Evolutionary conservation across 352 stramenopile genomes (phyloP).

Genomic region (Phytophthora rubi): DNA sequence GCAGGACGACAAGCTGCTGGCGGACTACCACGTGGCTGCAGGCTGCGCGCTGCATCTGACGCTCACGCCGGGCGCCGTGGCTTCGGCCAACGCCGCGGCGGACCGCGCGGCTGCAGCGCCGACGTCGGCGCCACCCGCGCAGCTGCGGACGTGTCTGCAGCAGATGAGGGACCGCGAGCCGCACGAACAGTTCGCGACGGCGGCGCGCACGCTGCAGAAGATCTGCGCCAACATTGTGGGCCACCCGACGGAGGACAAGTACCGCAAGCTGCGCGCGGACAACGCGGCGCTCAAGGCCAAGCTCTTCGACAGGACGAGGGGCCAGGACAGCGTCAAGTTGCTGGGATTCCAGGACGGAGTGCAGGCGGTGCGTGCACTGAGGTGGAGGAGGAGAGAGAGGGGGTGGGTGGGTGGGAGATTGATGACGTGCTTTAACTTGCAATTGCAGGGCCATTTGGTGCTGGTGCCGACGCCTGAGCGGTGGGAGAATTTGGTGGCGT

Average conservation of each 20-base stretch:
- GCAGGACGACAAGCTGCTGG: slow-evolving; percentile 69
- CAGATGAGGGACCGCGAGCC: slow-evolving; percentile 59
- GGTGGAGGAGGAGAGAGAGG: background rate
- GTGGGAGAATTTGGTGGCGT: slow-evolving; percentile 75
- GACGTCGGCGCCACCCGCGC: slow-evolving; percentile 14
- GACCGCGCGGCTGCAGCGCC: slow-evolving; percentile 4
- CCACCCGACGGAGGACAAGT: slow-evolving; percentile 80
- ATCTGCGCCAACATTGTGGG: slow-evolving; percentile 84
- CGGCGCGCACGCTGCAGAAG: slow-evolving; percentile 77
- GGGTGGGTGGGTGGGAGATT: background rate
- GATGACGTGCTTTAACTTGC: background rate
- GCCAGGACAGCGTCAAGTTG: slow-evolving; percentile 64
- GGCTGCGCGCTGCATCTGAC: slow-evolving; percentile 82
- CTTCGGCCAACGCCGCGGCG: slow-evolving; percentile 21
- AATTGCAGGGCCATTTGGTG: slow-evolving; percentile 64
- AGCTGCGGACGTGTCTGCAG: slow-evolving; percentile 59
- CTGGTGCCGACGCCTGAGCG: slow-evolving; percentile 73
- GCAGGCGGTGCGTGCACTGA: slow-evolving; percentile 50
- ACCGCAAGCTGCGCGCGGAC: slow-evolving; percentile 70
- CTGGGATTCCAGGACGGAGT: slow-evolving; percentile 77
- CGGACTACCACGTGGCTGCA: slow-evolving; percentile 65
- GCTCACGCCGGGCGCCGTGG: slow-evolving; percentile 42
- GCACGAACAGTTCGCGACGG: slow-evolving; percentile 46
- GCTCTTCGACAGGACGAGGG: slow-evolving; percentile 64
- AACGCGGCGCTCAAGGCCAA: slow-evolving; percentile 74